Evolutionary conservation across 768 basidiomycete genomes (phyloP), one percentile per base, ranked within the genome.

Genomic region (Tricholoma flavovirens): DNA sequence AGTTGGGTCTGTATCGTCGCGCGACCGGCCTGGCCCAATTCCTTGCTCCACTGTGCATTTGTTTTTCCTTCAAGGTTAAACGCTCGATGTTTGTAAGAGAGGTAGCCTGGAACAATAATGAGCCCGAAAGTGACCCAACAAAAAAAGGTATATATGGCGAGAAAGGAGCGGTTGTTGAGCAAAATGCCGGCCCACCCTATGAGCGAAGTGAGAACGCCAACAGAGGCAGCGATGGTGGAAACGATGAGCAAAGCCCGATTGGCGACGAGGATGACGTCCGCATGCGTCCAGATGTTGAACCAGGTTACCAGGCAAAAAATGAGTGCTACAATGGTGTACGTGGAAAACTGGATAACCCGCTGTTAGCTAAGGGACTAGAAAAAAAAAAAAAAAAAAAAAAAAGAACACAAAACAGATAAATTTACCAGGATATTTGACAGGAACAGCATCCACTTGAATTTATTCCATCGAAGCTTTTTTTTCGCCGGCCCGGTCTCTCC

Each of bases 131-230:
- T 81, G 66, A 87, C 67, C 90, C 90, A 93, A 53, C 85, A 79
- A 45, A 87, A 66, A 70, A 90, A 86, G 62, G 88, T 77, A 73
- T 90, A 92, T 57, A 83, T 69, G 19, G 89, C 87, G 59, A 92
- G 83, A 80, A 93, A 90, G 54, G 81, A 72, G 51, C 91, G 88
- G 69, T 91, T 90, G 79, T 93, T 93, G 64, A 91, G 82, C 30
- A 93, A 75, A 67, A 92, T 84, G 29, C 90, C 90, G 22, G 89
- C 80, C 82, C 84, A 91, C 54, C 90, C 91, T 59, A 91, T 73
- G 58, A 89, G 62, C 35, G 87, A 80, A 32, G 89, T 87, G 59
- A 89, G 66, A 36, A 87, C 68, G 22, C 81, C 84, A 7, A 85
- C 59, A 22, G 72, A 67, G 2, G 86, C 81, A 4, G 87, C 87